Conservation (phyloP, 192 early-diverging fungal genomes). For the Spizellomyces punctatus region DNA sequence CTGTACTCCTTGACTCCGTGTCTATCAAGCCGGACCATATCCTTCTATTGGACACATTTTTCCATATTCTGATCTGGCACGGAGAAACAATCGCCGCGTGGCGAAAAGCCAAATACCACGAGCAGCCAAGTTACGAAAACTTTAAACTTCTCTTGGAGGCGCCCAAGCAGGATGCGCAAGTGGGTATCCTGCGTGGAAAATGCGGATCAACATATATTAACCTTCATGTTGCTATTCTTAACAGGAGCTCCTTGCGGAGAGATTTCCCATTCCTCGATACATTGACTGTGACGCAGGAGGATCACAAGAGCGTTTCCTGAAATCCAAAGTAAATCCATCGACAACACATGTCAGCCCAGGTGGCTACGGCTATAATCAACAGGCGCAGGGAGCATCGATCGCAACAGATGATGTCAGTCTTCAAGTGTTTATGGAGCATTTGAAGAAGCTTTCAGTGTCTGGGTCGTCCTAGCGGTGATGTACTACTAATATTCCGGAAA, state of each 20-base stretch:
- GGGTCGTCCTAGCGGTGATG: conserved; percentile 25
- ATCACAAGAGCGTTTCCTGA: conserved; percentile 97
- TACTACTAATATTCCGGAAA: too few relatives aligned
- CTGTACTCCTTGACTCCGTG: conserved; percentile 95
- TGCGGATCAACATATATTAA: too few relatives aligned
- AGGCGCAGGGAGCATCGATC: conserved; percentile 81
- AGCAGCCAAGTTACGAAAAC: conserved; percentile 91
- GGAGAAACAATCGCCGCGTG: conserved; percentile 96
- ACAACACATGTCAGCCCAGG: conserved; percentile 74
- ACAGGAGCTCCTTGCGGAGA: conserved; percentile 87
- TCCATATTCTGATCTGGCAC: conserved; percentile 99
- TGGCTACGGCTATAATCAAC: conserved; percentile 64
- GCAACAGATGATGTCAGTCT: conserved; percentile 98
- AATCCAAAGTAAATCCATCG: conserved; percentile 97
- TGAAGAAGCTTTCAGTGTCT: conserved; percentile 75
- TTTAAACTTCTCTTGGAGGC: conserved; percentile 91
- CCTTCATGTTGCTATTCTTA: conserved; percentile 6
- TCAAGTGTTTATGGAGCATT: conserved; percentile 96
- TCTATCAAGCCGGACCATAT: conserved; percentile 95
- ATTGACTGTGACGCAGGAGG: conserved; percentile 96
- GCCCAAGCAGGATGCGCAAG: conserved; percentile 82
- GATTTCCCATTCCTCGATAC: conserved; percentile 97
- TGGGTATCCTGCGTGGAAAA: conserved; percentile 20
- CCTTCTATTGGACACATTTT: conserved; percentile 95
- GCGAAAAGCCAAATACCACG: conserved; percentile 95